These are phyloP conservation scores for Alliaria petiolata DNA, from an alignment of 345 rosid genomes.

Conservation along the genomic window DNA sequence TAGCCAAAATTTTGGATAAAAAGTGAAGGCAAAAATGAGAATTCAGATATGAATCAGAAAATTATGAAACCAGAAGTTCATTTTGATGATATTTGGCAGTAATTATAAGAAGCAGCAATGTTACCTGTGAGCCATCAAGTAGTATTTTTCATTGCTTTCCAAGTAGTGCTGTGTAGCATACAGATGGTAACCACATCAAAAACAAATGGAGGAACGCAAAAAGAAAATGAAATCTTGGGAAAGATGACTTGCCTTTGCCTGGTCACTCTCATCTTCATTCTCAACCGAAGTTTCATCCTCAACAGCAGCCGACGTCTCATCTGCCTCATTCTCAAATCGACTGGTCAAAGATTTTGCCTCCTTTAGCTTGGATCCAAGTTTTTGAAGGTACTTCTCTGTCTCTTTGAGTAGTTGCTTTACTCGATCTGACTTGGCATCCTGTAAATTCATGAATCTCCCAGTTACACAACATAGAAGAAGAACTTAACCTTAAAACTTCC, in stretches of 20 bases:
- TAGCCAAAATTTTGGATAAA: not conserved
- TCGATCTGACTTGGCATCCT: conserved; percentile 97
- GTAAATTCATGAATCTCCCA: not conserved
- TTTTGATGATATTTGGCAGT: not conserved
- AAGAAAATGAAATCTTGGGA: not conserved
- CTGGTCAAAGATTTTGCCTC: conserved; percentile 60
- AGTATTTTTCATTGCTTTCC: conserved; percentile 97
- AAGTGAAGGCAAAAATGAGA: not conserved
- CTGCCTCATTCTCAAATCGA: conserved; percentile 59
- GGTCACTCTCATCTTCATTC: conserved; percentile 85
- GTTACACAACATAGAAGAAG: conserved; percentile 4
- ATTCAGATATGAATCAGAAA: not conserved
- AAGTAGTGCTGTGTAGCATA: conserved; percentile 67
- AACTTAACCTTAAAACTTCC: not conserved
- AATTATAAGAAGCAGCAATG: not conserved
- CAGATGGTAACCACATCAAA: conserved; percentile 4
- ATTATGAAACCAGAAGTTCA: not conserved
- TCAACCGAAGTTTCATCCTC: conserved; percentile 65
- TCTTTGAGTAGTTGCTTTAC: conserved; percentile 85
- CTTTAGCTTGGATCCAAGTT: conserved; percentile 80
- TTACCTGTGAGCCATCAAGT: conserved; percentile 94
- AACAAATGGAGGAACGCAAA: not conserved
- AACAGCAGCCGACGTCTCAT: conserved; percentile 42
- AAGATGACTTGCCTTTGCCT: conserved; percentile 68
- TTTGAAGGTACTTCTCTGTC: conserved; percentile 89